Conservation (phyloP, 2,329 filamentous ascomycete genomes). For the Didymella arachidicola region DNA sequence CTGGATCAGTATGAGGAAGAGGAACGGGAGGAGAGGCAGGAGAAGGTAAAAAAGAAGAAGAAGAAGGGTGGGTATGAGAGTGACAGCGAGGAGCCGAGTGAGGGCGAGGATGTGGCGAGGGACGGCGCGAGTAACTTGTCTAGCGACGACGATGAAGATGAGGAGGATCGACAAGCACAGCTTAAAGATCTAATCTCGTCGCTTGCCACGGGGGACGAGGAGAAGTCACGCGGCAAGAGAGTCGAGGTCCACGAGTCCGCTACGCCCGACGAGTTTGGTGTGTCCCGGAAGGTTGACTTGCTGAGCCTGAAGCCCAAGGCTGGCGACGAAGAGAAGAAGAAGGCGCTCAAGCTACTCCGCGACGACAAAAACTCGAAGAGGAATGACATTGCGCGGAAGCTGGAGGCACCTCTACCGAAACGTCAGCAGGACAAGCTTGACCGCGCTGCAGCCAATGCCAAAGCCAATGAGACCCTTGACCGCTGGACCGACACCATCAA, state of each 20-base stretch:
- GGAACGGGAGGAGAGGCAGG: constrained; percentile 39
- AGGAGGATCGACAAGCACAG: constrained; percentile 66
- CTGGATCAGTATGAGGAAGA: constrained; percentile 60
- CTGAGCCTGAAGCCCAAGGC: constrained; percentile 77
- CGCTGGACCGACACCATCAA: constrained; percentile 97
- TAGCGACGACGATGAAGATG: constrained; percentile 54
- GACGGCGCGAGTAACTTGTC: constrained; percentile 60
- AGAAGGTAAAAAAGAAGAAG: constrained; percentile 44
- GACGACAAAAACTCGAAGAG: constrained; percentile 68
- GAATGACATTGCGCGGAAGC: constrained; percentile 68
- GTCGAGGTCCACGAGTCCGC: constrained; percentile 65
- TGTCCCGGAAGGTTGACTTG: constrained; percentile 74
- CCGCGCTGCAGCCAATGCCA: constrained; percentile 82
- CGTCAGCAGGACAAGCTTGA: constrained; percentile 87
- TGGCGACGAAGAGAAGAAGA: constrained; percentile 78
- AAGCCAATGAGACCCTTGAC: constrained; percentile 88
- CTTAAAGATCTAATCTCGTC: constrained; percentile 74
- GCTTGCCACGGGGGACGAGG: constrained; percentile 59
- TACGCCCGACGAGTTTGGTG: constrained; percentile 66
- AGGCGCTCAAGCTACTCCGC: constrained; percentile 76
- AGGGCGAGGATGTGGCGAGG: constrained; percentile 54
- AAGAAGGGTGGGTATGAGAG: constrained; percentile 54
- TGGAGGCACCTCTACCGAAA: constrained; percentile 83
- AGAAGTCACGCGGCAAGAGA: constrained; percentile 43
- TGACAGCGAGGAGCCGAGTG: constrained; percentile 61